Percentiles rank a stretch among this genome's conserved stretches.
These are phyloP conservation scores for Pichia membranifaciens DNA, from an alignment of 805 yeast genomes.

Conservation along the genomic window DNA sequence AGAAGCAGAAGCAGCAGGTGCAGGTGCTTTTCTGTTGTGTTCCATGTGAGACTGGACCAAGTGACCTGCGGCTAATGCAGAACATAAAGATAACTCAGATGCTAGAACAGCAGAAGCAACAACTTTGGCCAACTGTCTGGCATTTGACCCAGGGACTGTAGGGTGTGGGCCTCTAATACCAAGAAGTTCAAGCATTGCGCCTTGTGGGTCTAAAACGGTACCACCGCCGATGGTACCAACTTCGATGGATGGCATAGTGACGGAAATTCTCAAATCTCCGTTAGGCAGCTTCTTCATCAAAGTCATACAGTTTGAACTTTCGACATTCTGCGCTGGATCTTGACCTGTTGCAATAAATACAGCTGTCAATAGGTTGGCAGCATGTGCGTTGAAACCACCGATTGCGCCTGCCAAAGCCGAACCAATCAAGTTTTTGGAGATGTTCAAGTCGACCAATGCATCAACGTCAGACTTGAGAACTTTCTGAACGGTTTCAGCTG, in stretches of 20 bases:
- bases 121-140: conserved; percentile 85
- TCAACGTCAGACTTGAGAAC: conserved; percentile 90
- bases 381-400: conserved; percentile 98
- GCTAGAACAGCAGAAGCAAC: conserved; percentile 95
- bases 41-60: conserved; percentile 96
- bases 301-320: conserved; percentile 95
- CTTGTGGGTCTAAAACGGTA: conserved; percentile 94
- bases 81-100: conserved; percentile 88
- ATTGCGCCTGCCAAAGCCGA: conserved; percentile 98
- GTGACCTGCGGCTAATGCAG: conserved; percentile 98
- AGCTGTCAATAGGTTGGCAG: conserved; percentile 94
- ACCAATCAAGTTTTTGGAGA: conserved; percentile 86
- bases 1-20: conserved; percentile 25
- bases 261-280: conserved; percentile 85
- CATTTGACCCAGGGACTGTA: conserved; percentile 88
- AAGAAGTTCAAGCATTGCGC: conserved; percentile 87
- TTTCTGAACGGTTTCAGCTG: conserved; percentile 68
- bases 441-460: conserved; percentile 84
- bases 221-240: conserved; percentile 99
- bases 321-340: conserved; percentile 99
- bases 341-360: conserved; percentile 94
- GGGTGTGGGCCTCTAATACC: conserved; percentile 97
- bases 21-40: conserved; percentile 60
- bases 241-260: conserved; percentile 98
- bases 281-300: conserved; percentile 70